Evolutionary conservation across 257 asterid species (phyloP).

Genomic region (Solanum clarkiae): DNA sequence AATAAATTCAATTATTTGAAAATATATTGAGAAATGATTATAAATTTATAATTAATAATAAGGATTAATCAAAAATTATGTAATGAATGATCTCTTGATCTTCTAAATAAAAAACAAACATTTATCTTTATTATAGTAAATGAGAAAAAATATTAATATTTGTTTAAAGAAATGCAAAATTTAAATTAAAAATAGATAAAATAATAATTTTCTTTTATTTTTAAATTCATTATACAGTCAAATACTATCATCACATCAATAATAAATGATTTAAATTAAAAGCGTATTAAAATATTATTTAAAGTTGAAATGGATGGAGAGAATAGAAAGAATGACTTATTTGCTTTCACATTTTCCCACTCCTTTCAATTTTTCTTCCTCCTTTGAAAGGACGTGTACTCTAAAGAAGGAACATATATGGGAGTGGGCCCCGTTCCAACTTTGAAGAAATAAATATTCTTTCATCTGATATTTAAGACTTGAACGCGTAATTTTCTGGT

Average conservation of each 20-base stretch:
- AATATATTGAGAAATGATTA: too few relatives aligned
- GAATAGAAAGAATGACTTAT: background rate
- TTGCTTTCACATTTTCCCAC: background rate
- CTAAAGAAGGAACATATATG: conserved; percentile 39
- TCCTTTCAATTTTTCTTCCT: background rate
- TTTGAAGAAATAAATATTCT: background rate
- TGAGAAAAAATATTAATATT: too few relatives aligned
- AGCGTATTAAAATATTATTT: background rate
- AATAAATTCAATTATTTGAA: too few relatives aligned
- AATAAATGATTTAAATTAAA: background rate
- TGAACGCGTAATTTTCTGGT: too few relatives aligned
- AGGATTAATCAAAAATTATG: too few relatives aligned
- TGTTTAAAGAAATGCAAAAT: too few relatives aligned
- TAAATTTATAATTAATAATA: too few relatives aligned
- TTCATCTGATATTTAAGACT: too few relatives aligned
- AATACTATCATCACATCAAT: background rate
- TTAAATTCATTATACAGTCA: background rate
- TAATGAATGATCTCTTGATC: too few relatives aligned
- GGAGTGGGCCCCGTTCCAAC: conserved; percentile 23
- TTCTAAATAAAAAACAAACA: too few relatives aligned
- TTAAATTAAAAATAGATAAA: too few relatives aligned
- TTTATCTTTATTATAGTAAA: too few relatives aligned
- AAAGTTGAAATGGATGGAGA: background rate
- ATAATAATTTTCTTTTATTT: background rate
- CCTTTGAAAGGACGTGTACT: conserved; percentile 34